phyloP scores from a whole-genome alignment of 768 basidiomycete genomes.

The Leccinum incarnatum region DNA sequence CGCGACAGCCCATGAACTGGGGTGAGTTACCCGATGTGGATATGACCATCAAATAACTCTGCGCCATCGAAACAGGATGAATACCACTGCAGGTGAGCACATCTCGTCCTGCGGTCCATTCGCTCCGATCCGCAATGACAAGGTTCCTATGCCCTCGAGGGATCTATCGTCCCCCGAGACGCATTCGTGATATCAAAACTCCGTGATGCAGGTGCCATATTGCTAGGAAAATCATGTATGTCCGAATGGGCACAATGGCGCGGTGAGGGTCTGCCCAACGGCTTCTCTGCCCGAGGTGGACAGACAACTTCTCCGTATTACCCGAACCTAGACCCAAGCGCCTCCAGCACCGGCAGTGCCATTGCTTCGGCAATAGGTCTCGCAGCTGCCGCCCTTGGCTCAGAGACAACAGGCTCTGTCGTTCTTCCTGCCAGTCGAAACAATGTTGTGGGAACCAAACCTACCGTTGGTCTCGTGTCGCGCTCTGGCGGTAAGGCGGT shows the following conservation, averaged over 20 bases:
- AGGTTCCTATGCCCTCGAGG: conserved; percentile 38
- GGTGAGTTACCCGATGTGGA: conserved; percentile 15
- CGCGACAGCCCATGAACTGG: conserved; percentile 29
- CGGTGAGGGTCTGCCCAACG: conserved; percentile 33
- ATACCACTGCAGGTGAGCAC: conserved; percentile 50
- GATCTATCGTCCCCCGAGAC: conserved; percentile 38
- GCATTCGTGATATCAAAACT: conserved; percentile 33
- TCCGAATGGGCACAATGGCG: conserved; percentile 45
- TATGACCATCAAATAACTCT: not conserved
- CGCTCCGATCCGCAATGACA: conserved; percentile 2
- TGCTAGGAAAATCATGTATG: conserved; percentile 42
- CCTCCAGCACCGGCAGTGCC: conserved; percentile 44
- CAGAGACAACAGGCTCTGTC: conserved; percentile 50
- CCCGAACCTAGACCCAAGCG: conserved; percentile 39
- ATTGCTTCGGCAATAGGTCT: conserved; percentile 45
- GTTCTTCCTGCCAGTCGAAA: conserved; percentile 41
- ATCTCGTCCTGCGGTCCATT: not conserved
- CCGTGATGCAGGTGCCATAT: conserved; percentile 33
- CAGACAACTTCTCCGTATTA: conserved; percentile 42
- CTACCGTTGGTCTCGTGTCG: conserved; percentile 42
- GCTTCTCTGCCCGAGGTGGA: conserved; percentile 47
- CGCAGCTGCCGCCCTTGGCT: conserved; percentile 42
- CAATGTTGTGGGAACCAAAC: conserved; percentile 45
- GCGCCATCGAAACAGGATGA: conserved; percentile 35
- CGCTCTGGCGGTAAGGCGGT: conserved; percentile 33